Conservation (phyloP, 164 flowering plant species). For the Brasenia schreberi region DNA sequence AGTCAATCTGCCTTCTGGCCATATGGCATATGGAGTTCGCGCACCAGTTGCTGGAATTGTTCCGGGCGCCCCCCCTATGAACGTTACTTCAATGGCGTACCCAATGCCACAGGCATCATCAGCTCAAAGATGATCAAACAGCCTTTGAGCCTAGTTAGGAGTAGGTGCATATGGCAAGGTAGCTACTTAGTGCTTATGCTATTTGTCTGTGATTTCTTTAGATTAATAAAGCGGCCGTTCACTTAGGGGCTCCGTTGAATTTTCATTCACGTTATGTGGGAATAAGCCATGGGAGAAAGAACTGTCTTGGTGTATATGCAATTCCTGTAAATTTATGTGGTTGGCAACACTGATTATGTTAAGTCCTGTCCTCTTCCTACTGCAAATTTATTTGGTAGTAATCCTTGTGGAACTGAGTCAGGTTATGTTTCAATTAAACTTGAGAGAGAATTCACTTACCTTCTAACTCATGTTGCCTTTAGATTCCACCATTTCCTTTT, state of each 20-base stretch:
- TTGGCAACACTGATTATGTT: neutral
- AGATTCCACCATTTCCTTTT: no score
- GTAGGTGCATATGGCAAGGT: no score
- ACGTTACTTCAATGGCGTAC: slow-evolving; percentile 49
- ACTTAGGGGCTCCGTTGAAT: neutral
- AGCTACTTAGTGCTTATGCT: neutral
- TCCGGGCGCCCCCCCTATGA: slow-evolving; percentile 60
- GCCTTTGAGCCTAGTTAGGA: neutral
- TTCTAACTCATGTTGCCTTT: no score
- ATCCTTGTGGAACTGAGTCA: no score
- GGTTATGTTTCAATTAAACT: no score
- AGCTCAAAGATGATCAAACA: slow-evolving; percentile 39
- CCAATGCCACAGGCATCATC: slow-evolving; percentile 62
- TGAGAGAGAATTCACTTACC: no score
- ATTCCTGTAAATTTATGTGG: neutral
- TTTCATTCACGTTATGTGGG: slow-evolving; percentile 11
- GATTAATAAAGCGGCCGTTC: neutral
- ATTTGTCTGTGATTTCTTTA: neutral
- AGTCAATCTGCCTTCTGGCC: slow-evolving; percentile 51
- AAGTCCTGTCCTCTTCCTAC: no score
- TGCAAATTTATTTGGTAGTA: no score
- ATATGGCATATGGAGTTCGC: slow-evolving; percentile 66
- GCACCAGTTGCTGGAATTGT: slow-evolving; percentile 51
- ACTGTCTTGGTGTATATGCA: slow-evolving; percentile 11
- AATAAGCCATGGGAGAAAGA: slow-evolving; percentile 15